Percentiles rank a stretch among this genome's conserved stretches.
phyloP scores from a whole-genome alignment of 2,329 filamentous ascomycete species.

The Xylaria sp. region DNA sequence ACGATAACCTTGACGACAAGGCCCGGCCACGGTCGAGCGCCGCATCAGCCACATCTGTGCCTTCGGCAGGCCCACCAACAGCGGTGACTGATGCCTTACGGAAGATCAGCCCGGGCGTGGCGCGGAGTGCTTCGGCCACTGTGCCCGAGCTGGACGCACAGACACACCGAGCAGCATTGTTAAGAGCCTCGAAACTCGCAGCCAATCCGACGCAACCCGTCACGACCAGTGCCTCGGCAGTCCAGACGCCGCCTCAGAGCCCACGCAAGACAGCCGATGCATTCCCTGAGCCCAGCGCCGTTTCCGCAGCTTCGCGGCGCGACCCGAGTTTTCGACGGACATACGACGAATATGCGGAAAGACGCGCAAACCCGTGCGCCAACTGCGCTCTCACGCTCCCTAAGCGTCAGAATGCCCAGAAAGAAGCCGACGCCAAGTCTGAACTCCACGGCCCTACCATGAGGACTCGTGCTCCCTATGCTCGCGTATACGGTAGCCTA shows the following conservation, averaged over 20 bases:
- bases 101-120: conserved; percentile 57
- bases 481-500: conserved; percentile 62
- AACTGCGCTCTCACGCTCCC: conserved; percentile 76
- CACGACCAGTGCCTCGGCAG: conserved; percentile 52
- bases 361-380: conserved; percentile 71
- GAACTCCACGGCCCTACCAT: conserved; percentile 65
- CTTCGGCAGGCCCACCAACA: conserved; percentile 49
- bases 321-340: conserved; percentile 71
- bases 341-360: conserved; percentile 73
- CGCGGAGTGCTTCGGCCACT: conserved; percentile 57
- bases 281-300: conserved; percentile 41
- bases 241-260: conserved; percentile 69
- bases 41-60: conserved; percentile 46
- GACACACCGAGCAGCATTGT: conserved; percentile 55
- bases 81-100: conserved; percentile 60
- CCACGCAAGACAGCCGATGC: conserved; percentile 56
- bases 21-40: conserved; percentile 56
- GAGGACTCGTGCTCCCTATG: conserved; percentile 69
- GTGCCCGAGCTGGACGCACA: conserved; percentile 58
- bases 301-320: conserved; percentile 50
- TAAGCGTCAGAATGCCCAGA: conserved; percentile 47
- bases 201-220: conserved; percentile 27
- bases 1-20: conserved; percentile 52
- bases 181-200: conserved; percentile 52
- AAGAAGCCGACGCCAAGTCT: conserved; percentile 45